Base-by-base conservation (phyloP, 1,284 basidiomycete species). In the Pseudozyma sp. region DNA sequence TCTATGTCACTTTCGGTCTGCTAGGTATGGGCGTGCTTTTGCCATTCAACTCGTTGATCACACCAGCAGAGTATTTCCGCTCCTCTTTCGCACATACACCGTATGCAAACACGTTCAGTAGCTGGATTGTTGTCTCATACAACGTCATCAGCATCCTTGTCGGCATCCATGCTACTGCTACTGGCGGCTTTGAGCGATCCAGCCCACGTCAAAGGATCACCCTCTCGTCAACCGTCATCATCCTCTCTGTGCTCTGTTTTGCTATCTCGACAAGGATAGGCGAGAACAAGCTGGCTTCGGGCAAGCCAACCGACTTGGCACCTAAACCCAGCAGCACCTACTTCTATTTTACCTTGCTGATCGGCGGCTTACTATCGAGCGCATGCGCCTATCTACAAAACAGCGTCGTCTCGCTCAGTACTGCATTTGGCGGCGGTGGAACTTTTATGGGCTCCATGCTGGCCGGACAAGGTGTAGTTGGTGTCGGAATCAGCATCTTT, bases 41-140 rank as follows among this genome's bases (percentile, higher is more conserved):
- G 4, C 74, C 74, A 1, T 76, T 76, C 71, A 83, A 83, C 65
- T 75, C 80, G 14, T 61, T 83, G 53, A 81, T 83, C 57, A 83
- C 80, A 7, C 79, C 81, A 0, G 68, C 81, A 42, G 81, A 83
- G 55, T 83, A 81, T 69, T 83, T 77, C 38, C 70, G 81, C 25
- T 64, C 70, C 18, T 62, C 76, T 0, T 74, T 83, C 34, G 65
- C 73, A 7, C 45, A 38, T 0, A 78, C 78, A 0, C 57, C 61
- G 1, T 73, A 70, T 16, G 67, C 71, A 38, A 72, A 70, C 38
- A 78, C 62, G 3, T 80, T 83, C 62, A 77, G 70, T 65, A 77
- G 72, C 66, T 83, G 80, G 77, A 80, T 81, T 65, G 56, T 71
- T 13, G 68, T 77, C 14, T 71, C 65, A 12, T 81, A 80, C 59